phyloP scores from a whole-genome alignment of 1,139 yeast genomes.

The Lodderomyces beijingensis region DNA sequence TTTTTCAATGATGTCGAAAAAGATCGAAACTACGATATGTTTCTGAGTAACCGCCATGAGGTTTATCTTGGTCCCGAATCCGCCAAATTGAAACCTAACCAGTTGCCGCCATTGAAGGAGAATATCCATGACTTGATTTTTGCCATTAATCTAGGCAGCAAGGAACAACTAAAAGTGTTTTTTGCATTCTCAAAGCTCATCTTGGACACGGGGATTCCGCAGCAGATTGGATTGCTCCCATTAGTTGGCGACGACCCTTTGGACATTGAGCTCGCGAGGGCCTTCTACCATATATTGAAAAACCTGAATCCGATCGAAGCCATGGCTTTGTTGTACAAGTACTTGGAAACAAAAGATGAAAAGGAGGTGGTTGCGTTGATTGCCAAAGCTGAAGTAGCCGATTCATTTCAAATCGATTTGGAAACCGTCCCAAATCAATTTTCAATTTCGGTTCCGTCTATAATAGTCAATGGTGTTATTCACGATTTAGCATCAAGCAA shows the following conservation, averaged over 20 bases:
- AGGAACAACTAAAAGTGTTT: conserved; percentile 43
- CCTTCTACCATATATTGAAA: conserved; percentile 31
- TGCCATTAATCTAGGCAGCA: conserved; percentile 58
- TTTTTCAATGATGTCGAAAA: conserved; percentile 75
- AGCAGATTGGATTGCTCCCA: conserved; percentile 80
- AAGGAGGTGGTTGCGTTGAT: conserved; percentile 25
- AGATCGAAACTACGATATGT: conserved; percentile 51
- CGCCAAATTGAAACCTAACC: conserved; percentile 42
- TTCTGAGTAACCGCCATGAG: conserved; percentile 40
- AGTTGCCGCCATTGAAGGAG: conserved; percentile 64
- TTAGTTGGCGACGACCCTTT: conserved; percentile 28
- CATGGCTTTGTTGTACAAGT: conserved; percentile 39
- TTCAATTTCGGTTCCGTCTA: conserved; percentile 46
- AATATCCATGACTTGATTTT: conserved; percentile 76
- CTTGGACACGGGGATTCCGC: conserved; percentile 59
- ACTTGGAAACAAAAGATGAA: conserved; percentile 23
- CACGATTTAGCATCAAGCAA: conserved; percentile 30
- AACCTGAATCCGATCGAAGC: conserved; percentile 32
- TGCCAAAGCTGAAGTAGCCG: conserved; percentile 16
- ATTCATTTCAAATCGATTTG: conserved; percentile 22
- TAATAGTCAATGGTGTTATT: conserved; percentile 74
- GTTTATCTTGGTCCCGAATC: conserved; percentile 30
- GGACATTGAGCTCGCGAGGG: conserved; percentile 28
- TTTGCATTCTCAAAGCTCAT: conserved; percentile 49
- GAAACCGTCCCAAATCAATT: conserved; percentile 22